These are phyloP conservation scores for Starmera amethionina DNA, from an alignment of 805 yeast genomes.

Conservation along the genomic window DNA sequence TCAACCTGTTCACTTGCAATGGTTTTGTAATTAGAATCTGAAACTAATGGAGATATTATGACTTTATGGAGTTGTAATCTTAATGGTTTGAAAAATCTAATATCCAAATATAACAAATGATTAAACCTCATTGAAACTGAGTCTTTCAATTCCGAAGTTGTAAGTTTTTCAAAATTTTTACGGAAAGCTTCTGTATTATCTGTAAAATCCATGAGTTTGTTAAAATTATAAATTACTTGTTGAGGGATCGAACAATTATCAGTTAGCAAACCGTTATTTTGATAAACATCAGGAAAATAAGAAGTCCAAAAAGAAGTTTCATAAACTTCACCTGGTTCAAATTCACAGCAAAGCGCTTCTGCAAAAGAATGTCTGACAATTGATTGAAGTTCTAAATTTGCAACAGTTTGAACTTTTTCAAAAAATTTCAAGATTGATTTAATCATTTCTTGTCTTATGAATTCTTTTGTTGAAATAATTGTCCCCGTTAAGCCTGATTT, in stretches of 20 bases:
- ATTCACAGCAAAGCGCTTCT: constrained; percentile 28
- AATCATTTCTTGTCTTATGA: constrained; percentile 36
- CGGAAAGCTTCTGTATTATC: background rate
- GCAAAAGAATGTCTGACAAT: constrained; percentile 32
- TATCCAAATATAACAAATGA: constrained; percentile 45
- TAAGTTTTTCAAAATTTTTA: background rate
- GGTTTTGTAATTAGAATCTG: constrained; percentile 37
- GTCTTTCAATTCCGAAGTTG: background rate
- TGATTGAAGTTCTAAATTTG: constrained; percentile 28
- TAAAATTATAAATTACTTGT: background rate
- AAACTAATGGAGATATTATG: constrained; percentile 45
- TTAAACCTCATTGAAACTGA: constrained; percentile 40
- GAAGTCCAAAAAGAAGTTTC: constrained; percentile 17
- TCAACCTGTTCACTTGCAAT: constrained; percentile 43
- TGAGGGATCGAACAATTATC: background rate
- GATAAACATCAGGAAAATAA: background rate
- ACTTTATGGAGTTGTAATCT: constrained; percentile 40
- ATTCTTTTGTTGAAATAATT: constrained; percentile 41
- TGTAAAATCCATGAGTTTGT: constrained; percentile 5
- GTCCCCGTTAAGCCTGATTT: constrained; percentile 46
- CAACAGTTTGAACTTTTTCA: constrained; percentile 26
- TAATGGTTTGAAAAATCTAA: constrained; percentile 42
- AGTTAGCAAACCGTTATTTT: constrained; percentile 8
- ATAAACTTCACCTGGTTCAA: constrained; percentile 3
- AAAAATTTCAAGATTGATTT: constrained; percentile 44